Conservation (phyloP, 805 yeast species). For the Yamadazyma paraphyllophila region DNA sequence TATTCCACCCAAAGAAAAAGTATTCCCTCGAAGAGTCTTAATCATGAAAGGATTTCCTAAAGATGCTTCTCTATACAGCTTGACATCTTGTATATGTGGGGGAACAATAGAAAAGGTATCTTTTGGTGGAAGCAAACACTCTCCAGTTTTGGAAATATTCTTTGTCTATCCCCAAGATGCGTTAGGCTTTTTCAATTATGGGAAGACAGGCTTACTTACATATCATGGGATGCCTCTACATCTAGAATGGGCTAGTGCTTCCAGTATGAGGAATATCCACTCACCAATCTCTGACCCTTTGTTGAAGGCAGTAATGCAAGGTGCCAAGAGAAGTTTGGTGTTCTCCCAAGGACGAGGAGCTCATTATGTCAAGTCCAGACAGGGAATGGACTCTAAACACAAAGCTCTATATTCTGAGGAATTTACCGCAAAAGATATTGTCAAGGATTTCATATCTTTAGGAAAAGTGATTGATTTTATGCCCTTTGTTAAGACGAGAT, state of each 20-base stretch:
- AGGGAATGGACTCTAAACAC: conserved; percentile 3
- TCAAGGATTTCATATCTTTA: conserved; percentile 49
- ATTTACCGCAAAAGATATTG: conserved; percentile 45
- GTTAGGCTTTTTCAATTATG: conserved; percentile 48
- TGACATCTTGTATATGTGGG: conserved; percentile 59
- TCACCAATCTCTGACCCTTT: conserved; percentile 22
- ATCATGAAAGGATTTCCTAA: conserved; percentile 39
- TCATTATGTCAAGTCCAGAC: conserved; percentile 17
- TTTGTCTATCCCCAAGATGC: conserved; percentile 59
- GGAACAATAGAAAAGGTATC: conserved; percentile 64
- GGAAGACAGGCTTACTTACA: conserved; percentile 49
- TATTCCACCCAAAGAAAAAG: neutral
- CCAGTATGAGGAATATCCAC: conserved; percentile 19
- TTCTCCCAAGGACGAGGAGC: conserved; percentile 20
- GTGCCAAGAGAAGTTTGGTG: conserved; percentile 58
- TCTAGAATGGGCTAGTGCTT: conserved; percentile 45
- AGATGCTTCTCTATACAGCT: conserved; percentile 45
- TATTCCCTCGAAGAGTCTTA: conserved; percentile 24
- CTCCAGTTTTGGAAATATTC: conserved; percentile 40
- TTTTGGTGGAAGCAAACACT: conserved; percentile 17
- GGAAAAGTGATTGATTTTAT: conserved; percentile 62
- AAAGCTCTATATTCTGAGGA: conserved; percentile 36
- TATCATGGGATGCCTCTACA: conserved; percentile 55
- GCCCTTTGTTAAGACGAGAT: conserved; percentile 64
- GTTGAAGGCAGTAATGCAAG: conserved; percentile 36